These are phyloP conservation scores for Phytopythium litorale DNA, from an alignment of 352 stramenopile species.

Conservation along the genomic window DNA sequence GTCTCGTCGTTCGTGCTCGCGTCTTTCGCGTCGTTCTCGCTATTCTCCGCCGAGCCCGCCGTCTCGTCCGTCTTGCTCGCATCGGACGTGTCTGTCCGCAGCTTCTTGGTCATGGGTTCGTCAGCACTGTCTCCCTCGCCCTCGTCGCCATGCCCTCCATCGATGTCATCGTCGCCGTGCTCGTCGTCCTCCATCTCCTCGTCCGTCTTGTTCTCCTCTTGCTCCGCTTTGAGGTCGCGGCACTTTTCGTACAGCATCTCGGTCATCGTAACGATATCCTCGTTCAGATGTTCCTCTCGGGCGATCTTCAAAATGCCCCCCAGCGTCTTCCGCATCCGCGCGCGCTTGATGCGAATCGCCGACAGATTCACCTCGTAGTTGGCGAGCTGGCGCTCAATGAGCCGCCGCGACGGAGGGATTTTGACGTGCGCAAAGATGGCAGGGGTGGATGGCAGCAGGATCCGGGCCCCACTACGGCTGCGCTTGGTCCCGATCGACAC, in stretches of 20 bases:
- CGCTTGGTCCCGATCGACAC: constrained; percentile 47
- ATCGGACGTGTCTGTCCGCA: constrained; percentile 12
- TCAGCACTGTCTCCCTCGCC: constrained; percentile 14
- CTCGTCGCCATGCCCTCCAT: constrained; percentile 7
- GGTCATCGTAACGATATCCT: constrained; percentile 48
- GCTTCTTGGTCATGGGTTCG: constrained; percentile 36
- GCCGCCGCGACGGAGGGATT: constrained; percentile 55
- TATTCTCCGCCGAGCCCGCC: not conserved
- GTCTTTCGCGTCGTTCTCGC: not conserved
- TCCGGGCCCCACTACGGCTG: constrained; percentile 15
- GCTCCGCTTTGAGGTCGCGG: constrained; percentile 38
- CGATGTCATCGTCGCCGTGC: constrained; percentile 8
- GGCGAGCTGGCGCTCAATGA: constrained; percentile 67
- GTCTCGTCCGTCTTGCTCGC: constrained; percentile 8
- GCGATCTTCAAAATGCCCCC: constrained; percentile 54
- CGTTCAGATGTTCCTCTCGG: constrained; percentile 50
- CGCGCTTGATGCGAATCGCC: constrained; percentile 42
- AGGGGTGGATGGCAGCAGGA: constrained; percentile 29
- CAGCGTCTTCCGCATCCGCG: constrained; percentile 44
- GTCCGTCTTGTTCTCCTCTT: constrained; percentile 33
- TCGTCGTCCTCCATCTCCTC: constrained; percentile 22
- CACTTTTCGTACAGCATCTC: constrained; percentile 56
- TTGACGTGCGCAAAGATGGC: constrained; percentile 50
- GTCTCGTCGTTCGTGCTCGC: constrained; percentile 8
- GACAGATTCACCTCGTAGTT: constrained; percentile 63